These are phyloP conservation scores for Trametes pubescens DNA, from an alignment of 1,284 basidiomycete genomes.

Conservation along the genomic window DNA sequence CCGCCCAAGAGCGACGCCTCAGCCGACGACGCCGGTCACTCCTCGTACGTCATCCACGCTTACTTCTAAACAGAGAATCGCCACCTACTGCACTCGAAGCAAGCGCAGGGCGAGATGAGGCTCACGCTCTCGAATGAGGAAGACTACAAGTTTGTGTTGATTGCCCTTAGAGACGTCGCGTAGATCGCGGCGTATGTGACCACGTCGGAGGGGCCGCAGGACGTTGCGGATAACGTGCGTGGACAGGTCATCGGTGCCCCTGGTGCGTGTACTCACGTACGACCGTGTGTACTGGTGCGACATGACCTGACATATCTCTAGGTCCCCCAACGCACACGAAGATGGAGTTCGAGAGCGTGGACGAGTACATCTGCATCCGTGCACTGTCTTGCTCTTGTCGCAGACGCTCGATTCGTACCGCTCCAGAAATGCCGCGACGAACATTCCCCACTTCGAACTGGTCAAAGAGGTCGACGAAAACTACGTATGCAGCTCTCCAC, in stretches of 20 bases:
- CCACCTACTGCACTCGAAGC: conserved; percentile 37
- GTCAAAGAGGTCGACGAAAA: conserved; percentile 36
- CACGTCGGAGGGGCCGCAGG: conserved; percentile 35
- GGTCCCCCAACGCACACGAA: conserved; percentile 32
- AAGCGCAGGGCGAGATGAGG: conserved; percentile 34
- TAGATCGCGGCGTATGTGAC: conserved; percentile 33
- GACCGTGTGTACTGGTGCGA: background rate
- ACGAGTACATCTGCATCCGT: conserved; percentile 20
- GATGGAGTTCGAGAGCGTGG: conserved; percentile 36
- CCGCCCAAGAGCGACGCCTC: conserved; percentile 32
- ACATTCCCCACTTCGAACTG: conserved; percentile 32
- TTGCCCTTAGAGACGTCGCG: conserved; percentile 37
- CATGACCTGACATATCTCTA: conserved; percentile 10
- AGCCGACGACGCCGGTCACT: conserved; percentile 30
- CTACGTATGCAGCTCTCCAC: background rate
- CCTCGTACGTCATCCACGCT: conserved; percentile 34
- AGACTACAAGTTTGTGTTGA: conserved; percentile 35
- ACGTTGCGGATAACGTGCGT: conserved; percentile 34
- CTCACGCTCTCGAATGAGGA: conserved; percentile 33
- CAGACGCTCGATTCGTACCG: background rate
- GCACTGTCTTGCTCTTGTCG: background rate
- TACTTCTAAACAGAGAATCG: conserved; percentile 38
- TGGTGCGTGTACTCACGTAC: conserved; percentile 12
- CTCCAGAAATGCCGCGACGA: conserved; percentile 28
- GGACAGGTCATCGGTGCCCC: conserved; percentile 34